These are phyloP conservation scores for barrel medic (Medicago truncatula) DNA, from an alignment of 306 rosid species.

Conservation along the genomic window MtrunA17r5.0-ANR NC_053045.1:46353501-46354000, in stretches of 20 bases:
- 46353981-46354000: not conserved
- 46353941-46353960: constrained; percentile 17
- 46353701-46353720: constrained; percentile 7
- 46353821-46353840: constrained; percentile 25
- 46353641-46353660: constrained; percentile 8
- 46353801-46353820: constrained; percentile 28
- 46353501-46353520: too few species aligned
- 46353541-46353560: constrained; percentile 26
- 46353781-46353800: not conserved
- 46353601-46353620: constrained; percentile 34
- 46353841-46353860: not conserved
- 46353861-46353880: constrained; percentile 6
- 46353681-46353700: not conserved
- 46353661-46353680: constrained; percentile 3
- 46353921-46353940: constrained; percentile 12
- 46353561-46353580: constrained; percentile 20
- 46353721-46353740: not conserved
- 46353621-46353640: constrained; percentile 20
- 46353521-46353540: not conserved
- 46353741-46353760: not conserved
- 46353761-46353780: constrained; percentile 13
- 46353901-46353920: not conserved
- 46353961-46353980: constrained; percentile 13
- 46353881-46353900: constrained; percentile 18
- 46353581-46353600: constrained; percentile 30